Base-by-base conservation (phyloP, 2,329 filamentous ascomycete genomes). In the Madurella fahalii region DNA sequence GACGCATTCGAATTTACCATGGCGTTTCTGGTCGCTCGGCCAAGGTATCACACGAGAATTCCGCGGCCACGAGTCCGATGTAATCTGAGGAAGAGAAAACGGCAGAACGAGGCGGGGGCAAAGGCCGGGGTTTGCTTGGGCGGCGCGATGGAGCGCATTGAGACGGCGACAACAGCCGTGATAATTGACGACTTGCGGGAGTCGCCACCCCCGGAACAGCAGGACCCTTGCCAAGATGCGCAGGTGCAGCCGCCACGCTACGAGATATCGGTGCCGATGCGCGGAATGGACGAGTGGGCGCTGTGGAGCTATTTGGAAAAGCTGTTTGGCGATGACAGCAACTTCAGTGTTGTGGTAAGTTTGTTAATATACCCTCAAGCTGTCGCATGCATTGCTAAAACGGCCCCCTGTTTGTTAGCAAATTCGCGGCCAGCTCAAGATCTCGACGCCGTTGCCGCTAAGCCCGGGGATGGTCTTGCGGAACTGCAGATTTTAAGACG, bases 301-400 rank as follows among this genome's bases (percentile, higher is more conserved):
- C 20, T 51, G 17, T 51, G 49, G 49, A 51, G 41, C 13, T 51
- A 39, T 18, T 30, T 51, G 8, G 41, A 51, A n/a, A 30, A 5
- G 5, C 45, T 31, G 31, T 51, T 51, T 51, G 49, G 49, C 32
- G 41, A 51, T 30, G 40, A 49, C 11, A 30, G 20, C 2, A 44
- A 51, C 13, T 51, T 51, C 41, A 51, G 16, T 30, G 49, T 51
- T 37, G 41, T 51, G 31, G 49, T 51, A 39, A 51, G 49, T 43
- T 39, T 37, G 34, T 4, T 12, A 37, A 37, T 37, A 15, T 12
- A 15, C 11, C 34, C 34, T 9, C 2, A 37, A 25, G 7, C 7
- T 3, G 25, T 25, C 7, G 25, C 3, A 4, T 7, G 25, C 25
- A 25, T 25, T 25, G 25, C 25, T 25, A 25, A 25, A 7, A n/a